phyloP scores from a whole-genome alignment of 352 stramenopile species.

The Phytophthora foliorum region DNA sequence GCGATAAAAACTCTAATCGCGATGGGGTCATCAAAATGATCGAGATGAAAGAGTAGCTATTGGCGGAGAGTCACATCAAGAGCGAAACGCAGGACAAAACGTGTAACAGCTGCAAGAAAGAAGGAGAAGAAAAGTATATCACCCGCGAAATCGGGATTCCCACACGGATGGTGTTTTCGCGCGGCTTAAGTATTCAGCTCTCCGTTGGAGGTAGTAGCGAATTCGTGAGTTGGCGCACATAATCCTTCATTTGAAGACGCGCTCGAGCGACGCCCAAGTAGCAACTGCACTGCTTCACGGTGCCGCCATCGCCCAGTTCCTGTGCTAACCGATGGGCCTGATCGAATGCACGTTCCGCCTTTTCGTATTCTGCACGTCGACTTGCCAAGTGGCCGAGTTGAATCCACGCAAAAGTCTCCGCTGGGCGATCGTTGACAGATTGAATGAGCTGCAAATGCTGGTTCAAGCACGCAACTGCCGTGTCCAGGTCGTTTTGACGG shows the following conservation, averaged over 20 bases:
- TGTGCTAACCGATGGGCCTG: conserved; percentile 82
- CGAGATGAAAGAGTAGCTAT: conserved; percentile 64
- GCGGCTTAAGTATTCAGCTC: conserved; percentile 9
- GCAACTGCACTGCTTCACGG: conserved; percentile 84
- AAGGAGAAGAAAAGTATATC: conserved; percentile 24
- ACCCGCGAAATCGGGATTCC: not conserved
- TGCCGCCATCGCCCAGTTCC: conserved; percentile 69
- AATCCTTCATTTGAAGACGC: conserved; percentile 72
- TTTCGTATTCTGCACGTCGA: conserved; percentile 62
- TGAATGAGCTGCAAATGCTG: conserved; percentile 92
- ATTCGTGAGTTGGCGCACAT: conserved; percentile 57
- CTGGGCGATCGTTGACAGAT: conserved; percentile 78
- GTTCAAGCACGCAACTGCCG: conserved; percentile 87
- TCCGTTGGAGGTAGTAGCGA: conserved; percentile 30
- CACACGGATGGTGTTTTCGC: conserved; percentile 4
- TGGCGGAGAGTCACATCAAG: conserved; percentile 1
- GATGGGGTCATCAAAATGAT: conserved; percentile 90
- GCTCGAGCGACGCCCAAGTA: conserved; percentile 82
- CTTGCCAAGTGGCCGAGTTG: conserved; percentile 84
- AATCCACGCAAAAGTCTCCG: conserved; percentile 89
- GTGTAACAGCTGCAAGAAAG: conserved; percentile 11
- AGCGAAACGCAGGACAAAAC: conserved; percentile 7
- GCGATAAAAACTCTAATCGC: conserved; percentile 83
- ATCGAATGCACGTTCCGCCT: conserved; percentile 79
- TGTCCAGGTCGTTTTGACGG: conserved; percentile 84